These are phyloP conservation scores for Hypomyces rosellus DNA, from an alignment of 2,329 filamentous ascomycete species.

Conservation along the genomic window DNA sequence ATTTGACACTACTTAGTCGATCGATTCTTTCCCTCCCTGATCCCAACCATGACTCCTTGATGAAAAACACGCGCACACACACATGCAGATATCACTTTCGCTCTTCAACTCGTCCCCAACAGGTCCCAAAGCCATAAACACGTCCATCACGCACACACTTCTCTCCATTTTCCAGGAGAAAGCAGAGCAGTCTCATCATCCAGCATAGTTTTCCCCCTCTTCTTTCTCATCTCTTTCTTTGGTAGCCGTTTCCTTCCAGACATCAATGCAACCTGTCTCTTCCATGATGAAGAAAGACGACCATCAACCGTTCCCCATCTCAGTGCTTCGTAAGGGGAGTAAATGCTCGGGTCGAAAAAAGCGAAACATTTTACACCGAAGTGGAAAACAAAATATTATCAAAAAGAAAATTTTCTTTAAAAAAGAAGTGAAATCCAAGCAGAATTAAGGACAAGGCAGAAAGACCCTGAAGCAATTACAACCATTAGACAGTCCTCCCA, in stretches of 20 bases:
- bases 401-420: constrained; percentile 9
- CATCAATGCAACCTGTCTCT: not conserved
- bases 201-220: constrained; percentile 14
- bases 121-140: no score
- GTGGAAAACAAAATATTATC: constrained; percentile 9
- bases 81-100: no score
- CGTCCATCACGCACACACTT: no score
- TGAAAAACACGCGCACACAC: no score
- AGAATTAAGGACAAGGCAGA: constrained; percentile 17
- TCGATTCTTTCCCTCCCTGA: no score
- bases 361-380: constrained; percentile 12
- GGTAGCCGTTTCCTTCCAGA: not conserved
- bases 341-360: constrained; percentile 5
- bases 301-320: not conserved
- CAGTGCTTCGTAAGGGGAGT: constrained; percentile 2
- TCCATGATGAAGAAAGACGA: not conserved
- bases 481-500: constrained; percentile 32
- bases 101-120: no score
- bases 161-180: no score
- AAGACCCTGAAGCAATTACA: constrained; percentile 33
- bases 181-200: no score
- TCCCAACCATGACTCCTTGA: no score
- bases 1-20: no score
- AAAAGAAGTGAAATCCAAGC: constrained; percentile 14
- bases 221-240: constrained; percentile 12